These are phyloP conservation scores for Chamaenerion angustifolium DNA, from an alignment of 345 rosid genomes.

Conservation along the genomic window DNA sequence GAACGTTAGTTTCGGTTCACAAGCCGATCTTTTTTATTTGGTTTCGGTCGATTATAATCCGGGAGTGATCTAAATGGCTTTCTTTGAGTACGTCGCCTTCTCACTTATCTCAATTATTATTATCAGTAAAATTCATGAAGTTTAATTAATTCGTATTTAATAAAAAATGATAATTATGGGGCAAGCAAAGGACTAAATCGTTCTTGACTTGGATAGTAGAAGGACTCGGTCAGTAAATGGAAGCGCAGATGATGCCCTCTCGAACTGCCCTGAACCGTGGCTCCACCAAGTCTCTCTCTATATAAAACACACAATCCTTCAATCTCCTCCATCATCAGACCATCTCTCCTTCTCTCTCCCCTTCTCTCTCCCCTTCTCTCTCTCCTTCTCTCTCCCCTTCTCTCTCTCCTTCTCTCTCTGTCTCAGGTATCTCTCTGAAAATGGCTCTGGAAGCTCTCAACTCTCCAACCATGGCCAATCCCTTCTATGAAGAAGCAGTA, in stretches of 20 bases:
- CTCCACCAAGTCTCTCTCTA: constrained; percentile 1
- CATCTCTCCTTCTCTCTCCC: not conserved
- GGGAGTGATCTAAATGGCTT: no score
- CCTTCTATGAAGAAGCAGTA: constrained; percentile 4
- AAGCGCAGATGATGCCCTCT: no score
- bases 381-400: not conserved
- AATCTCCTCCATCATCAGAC: not conserved
- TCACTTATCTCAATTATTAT: no score
- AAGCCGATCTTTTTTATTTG: no score
- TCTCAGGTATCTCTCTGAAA: not conserved
- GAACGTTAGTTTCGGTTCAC: no score
- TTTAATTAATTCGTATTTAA: no score
- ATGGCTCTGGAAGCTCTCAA: constrained; percentile 17
- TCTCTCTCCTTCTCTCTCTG: not conserved
- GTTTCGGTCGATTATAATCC: no score
- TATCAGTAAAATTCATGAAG: no score
- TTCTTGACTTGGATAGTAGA: constrained; percentile 1
- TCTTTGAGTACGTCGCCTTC: no score
- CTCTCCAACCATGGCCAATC: constrained; percentile 6
- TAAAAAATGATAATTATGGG: not conserved
- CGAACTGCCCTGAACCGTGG: no score
- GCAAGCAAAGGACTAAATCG: not conserved
- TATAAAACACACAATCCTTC: not conserved
- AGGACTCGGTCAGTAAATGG: not conserved
- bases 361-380: constrained; percentile 1